These are phyloP conservation scores for Mycena vulgaris DNA, from an alignment of 768 basidiomycete species.

Conservation along the genomic window DNA sequence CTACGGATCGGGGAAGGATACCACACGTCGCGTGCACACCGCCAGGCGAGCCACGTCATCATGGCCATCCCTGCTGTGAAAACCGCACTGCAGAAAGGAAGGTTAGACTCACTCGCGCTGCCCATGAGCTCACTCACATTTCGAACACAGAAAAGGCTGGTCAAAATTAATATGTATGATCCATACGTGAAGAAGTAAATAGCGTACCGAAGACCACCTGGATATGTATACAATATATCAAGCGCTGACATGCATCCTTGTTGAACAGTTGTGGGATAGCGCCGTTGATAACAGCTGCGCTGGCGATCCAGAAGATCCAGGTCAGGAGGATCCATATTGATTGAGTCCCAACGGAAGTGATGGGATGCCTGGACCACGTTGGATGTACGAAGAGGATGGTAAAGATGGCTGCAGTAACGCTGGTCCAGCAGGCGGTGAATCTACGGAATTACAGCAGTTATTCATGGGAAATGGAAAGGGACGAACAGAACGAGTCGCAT, in stretches of 20 bases:
- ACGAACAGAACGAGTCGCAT: slow-evolving; percentile 67
- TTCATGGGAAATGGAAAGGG: not conserved
- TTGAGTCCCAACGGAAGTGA: slow-evolving; percentile 73
- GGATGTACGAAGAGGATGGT: slow-evolving; percentile 76
- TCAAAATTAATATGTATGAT: slow-evolving; percentile 5
- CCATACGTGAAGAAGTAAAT: not conserved
- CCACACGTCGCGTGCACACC: slow-evolving; percentile 58
- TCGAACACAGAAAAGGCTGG: slow-evolving; percentile 66
- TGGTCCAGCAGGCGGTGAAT: slow-evolving; percentile 74
- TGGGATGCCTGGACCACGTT: slow-evolving; percentile 65
- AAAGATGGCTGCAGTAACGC: slow-evolving; percentile 65
- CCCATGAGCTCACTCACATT: slow-evolving; percentile 54
- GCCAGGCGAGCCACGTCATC: slow-evolving; percentile 68
- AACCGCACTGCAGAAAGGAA: slow-evolving; percentile 44
- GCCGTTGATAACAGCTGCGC: slow-evolving; percentile 66
- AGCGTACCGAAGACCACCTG: slow-evolving; percentile 67
- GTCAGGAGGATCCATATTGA: slow-evolving; percentile 72
- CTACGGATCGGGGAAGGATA: slow-evolving; percentile 13
- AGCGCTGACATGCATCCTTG: slow-evolving; percentile 55
- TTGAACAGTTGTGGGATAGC: slow-evolving; percentile 63
- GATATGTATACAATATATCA: slow-evolving; percentile 72
- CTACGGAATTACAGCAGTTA: slow-evolving; percentile 48
- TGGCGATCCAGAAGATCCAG: slow-evolving; percentile 74
- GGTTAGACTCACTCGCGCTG: slow-evolving; percentile 5
- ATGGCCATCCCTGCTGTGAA: slow-evolving; percentile 65